Conservation (phyloP, 495 filamentous ascomycete genomes). For the Evansstolkia leycettana region DNA sequence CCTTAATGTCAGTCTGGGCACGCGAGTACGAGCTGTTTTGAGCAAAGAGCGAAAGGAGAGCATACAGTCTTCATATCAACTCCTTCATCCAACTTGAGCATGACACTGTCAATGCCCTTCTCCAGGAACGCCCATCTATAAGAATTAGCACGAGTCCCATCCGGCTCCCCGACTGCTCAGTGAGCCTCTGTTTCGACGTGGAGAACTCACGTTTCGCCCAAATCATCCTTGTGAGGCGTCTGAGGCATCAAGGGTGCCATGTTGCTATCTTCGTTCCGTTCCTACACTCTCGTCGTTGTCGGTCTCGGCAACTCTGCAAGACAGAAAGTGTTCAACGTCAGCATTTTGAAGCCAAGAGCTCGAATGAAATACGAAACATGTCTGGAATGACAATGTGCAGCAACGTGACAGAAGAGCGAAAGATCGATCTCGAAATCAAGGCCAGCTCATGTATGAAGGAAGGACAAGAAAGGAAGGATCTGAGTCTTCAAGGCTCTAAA, state of each 20-base stretch:
- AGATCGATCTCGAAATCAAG: no score
- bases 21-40: background rate
- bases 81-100: slow-evolving; percentile 79
- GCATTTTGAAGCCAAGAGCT: no score
- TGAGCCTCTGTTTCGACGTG: background rate
- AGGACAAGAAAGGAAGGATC: no score
- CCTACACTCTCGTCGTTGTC: no score
- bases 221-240: slow-evolving; percentile 66
- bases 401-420: no score
- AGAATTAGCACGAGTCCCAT: slow-evolving; percentile 8
- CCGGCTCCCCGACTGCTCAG: background rate
- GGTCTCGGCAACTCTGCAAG: no score
- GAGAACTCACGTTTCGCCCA: slow-evolving; percentile 62
- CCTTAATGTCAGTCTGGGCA: slow-evolving; percentile 4
- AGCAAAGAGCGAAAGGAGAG: background rate
- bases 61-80: slow-evolving; percentile 83
- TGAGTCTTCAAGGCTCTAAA: no score
- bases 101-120: slow-evolving; percentile 77
- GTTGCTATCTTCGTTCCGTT: no score
- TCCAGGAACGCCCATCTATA: slow-evolving; percentile 81
- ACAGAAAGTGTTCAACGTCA: no score
- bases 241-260: slow-evolving; percentile 30
- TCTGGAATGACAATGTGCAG: no score
- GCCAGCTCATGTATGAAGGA: no score
- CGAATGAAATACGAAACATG: no score